Evolutionary conservation across 768 basidiomycete species (phyloP), one percentile per base, ranked within the genome.

Genomic region (Leccinum imitatum): DNA sequence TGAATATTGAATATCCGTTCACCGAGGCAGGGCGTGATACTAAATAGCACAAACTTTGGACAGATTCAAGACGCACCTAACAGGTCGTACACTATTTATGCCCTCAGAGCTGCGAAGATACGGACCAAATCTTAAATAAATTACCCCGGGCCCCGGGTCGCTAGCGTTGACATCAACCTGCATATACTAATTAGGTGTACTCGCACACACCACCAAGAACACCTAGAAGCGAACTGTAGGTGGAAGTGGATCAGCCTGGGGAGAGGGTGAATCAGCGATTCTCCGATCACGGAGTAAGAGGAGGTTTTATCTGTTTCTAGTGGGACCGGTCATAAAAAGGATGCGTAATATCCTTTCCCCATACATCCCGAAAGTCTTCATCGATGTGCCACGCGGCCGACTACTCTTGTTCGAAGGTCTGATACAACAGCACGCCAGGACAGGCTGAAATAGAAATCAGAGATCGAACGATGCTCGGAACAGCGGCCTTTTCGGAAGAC

Each of bases 391-490:
- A 90, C 1, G 50, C 52, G n/a, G 77, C 70, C 0, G 89, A 90
- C 47, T 0, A 46, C n/a, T n/a, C 44, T 46, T 46, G 44, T 46
- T 46, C 44, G 30, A 25, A 30, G 13, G 15, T 23, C 5, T 17
- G 51, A 39, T 19, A 9, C 41, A 39, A 8, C 8, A 6, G 27
- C 31, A 73, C 13, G 67, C 67, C 15, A 85, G 73, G 4, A 87
- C 81, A 6, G 86, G 87, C 50, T 74, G 65, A 57, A 84, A 91
- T 14, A 77, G 66, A 72, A 90, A 89, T 87, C 88, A 91, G 23
- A 88, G 71, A 17, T 90, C 90, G 65, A 92, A 90, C 1, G 85
- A 84, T 8, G 79, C 76, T 89, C 89, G 92, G 71, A 92, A 92
- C 0, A 84, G 77, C 0, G 81, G 76, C 68, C 91, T 90, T 65